Conservation (phyloP, 495 filamentous ascomycete species). For the Hypomontagnella monticulosa region DNA sequence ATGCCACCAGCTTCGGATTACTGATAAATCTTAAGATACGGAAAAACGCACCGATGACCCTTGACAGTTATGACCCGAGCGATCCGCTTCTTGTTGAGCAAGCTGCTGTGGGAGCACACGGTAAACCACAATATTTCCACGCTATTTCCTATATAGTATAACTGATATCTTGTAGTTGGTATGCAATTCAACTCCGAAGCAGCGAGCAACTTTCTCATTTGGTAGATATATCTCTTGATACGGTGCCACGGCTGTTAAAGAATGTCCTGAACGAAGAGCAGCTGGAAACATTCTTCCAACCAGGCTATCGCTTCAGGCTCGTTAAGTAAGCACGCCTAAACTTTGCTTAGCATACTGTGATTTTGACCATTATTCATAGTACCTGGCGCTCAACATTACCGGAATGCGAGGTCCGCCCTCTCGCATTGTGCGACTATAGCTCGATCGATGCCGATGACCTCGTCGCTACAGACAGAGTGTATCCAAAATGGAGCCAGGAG, state of each 20-base stretch:
- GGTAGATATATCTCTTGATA: constrained; percentile 22
- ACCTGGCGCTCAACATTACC: constrained; percentile 22
- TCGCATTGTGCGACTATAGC: constrained; percentile 20
- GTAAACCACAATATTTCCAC: not conserved
- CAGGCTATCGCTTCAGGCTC: constrained; percentile 21
- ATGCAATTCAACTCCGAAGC: not conserved
- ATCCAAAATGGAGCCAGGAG: constrained; percentile 20
- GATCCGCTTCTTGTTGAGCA: constrained; percentile 22
- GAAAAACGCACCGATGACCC: constrained; percentile 20
- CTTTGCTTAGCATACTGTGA: not conserved
- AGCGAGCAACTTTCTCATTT: not conserved
- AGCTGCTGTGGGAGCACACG: constrained; percentile 20
- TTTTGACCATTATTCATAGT: not conserved
- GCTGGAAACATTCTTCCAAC: constrained; percentile 7
- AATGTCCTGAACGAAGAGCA: constrained; percentile 20
- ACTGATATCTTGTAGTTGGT: constrained; percentile 12
- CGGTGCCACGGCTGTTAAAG: constrained; percentile 18
- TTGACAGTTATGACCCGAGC: constrained; percentile 17
- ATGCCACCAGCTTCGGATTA: not conserved
- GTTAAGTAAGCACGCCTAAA: constrained; percentile 7
- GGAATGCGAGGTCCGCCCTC: constrained; percentile 18
- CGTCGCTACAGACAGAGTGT: constrained; percentile 20
- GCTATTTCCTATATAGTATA: not conserved
- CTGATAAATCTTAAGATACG: constrained; percentile 9
- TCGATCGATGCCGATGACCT: constrained; percentile 15